Conservation (phyloP, 2,329 filamentous ascomycete genomes). For the Conoideocrella luteorostrata region DNA sequence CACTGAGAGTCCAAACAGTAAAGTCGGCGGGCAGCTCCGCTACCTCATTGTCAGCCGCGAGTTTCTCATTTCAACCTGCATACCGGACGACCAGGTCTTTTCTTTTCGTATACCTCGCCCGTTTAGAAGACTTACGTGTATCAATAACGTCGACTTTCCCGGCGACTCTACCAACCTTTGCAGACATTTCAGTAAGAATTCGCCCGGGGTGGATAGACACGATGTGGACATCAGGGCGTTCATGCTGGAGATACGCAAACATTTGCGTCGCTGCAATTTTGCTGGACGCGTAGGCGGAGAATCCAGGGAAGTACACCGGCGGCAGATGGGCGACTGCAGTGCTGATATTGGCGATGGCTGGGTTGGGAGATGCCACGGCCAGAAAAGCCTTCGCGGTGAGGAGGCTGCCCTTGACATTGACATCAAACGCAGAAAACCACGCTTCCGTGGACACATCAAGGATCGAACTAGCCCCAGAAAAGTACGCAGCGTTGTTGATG, state of each 20-base stretch:
- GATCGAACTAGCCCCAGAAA: slow-evolving; percentile 13
- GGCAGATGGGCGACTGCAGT: not conserved
- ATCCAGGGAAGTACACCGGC: not conserved
- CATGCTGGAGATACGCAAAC: not conserved
- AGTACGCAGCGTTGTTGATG: slow-evolving; percentile 21
- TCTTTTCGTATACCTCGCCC: no score
- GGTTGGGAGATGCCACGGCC: not conserved
- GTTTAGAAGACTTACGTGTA: not conserved
- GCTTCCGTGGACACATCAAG: slow-evolving; percentile 13
- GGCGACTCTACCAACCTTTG: not conserved
- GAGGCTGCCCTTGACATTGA: slow-evolving; percentile 18
- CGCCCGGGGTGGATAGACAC: not conserved
- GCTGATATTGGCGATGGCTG: not conserved
- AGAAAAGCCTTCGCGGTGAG: slow-evolving; percentile 15
- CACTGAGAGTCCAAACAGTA: not conserved
- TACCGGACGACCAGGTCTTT: no score
- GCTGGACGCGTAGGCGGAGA: not conserved
- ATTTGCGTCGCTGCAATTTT: not conserved
- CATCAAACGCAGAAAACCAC: slow-evolving; percentile 21
- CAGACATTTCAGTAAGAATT: not conserved
- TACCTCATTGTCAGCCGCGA: not conserved
- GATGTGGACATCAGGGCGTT: not conserved
- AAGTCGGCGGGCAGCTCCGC: not conserved
- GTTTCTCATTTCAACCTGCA: not conserved
- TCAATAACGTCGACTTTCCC: not conserved